Evolutionary conservation across 306 rosid species (phyloP), one percentile per base, ranked within the genome.

Genomic region (Hippophae tibetana): DNA sequence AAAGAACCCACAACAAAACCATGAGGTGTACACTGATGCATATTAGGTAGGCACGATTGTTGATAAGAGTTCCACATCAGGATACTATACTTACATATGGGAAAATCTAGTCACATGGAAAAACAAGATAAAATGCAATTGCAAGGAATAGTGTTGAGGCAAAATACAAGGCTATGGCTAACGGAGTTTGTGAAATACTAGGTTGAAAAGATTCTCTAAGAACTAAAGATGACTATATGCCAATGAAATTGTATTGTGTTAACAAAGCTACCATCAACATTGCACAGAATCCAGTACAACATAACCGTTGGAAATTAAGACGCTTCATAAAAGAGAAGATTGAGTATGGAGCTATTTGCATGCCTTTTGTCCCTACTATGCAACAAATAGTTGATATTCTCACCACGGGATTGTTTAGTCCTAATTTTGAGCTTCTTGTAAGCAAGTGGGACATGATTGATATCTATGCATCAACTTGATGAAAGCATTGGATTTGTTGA

Each of bases 241-340:
- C 13, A 10, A 47, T 47, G 52, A 47, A 47, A 13, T n/a, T 47
- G 1, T 47, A 47, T 11, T 47, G 52, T 47, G 52, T 9, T 10
- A 47, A 47, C n/a, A 47, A 47, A 11, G 13, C 14, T 0, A 10
- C 31, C 3, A 51, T 51, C 7, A 18, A 1, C 7, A 51, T 51
- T 51, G 55, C 27, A 51, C 55, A 51, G 11, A 8, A 42, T 12
- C 8, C 14, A 38, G 8, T 56, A 6, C 1, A 55, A 11, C 58
- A 55, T 38, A 43, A 55, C 9, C 11, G 7, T 3, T 55, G 13
- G 14, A 55, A 31, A 13, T 55, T 55, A 13, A 55, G 18, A 11
- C 44, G 26, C 10, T 55, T 55, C 38, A 55, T 55, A 42, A 55
- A 55, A 10, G 58, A 55, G 14, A 55, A 55, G 8, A 13, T 54